These are phyloP conservation scores for Botrytis cinerea DNA, from an alignment of 2,329 filamentous ascomycete genomes.

Conservation along the genomic window DNA sequence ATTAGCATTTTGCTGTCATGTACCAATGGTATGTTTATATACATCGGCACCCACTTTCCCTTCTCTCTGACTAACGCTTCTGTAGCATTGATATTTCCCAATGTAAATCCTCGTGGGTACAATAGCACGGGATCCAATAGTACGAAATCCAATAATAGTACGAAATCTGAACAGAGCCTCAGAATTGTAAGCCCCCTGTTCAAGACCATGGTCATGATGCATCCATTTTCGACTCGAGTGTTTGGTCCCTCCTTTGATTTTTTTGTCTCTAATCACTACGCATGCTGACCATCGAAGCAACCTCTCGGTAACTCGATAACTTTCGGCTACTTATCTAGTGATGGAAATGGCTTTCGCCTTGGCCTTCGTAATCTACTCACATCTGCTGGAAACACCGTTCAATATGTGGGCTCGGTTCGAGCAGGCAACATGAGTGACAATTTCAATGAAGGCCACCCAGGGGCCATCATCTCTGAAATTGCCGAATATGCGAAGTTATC, in stretches of 20 bases:
- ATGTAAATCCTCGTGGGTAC: not conserved
- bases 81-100: not conserved
- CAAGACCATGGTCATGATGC: not conserved
- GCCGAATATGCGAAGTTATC: conserved; percentile 28
- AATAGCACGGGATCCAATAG: not conserved
- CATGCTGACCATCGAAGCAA: conserved; percentile 5
- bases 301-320: conserved; percentile 46
- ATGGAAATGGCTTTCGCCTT: conserved; percentile 46
- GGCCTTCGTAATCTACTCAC: conserved; percentile 38
- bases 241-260: not conserved
- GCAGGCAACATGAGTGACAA: conserved; percentile 42
- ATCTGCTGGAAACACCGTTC: conserved; percentile 30
- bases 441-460: conserved; percentile 42
- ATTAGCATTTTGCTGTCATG: conserved; percentile 17
- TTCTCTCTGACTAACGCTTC: not conserved
- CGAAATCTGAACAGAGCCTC: not conserved
- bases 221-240: not conserved
- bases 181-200: conserved; percentile 20
- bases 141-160: not conserved
- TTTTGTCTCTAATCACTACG: not conserved
- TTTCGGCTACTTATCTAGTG: conserved; percentile 38
- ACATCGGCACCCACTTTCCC: not conserved
- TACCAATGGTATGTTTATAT: conserved; percentile 17
- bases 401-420: conserved; percentile 41
- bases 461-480: conserved; percentile 41